Evolutionary conservation across 345 rosid species (phyloP).

Genomic region (Salix caprea): DNA sequence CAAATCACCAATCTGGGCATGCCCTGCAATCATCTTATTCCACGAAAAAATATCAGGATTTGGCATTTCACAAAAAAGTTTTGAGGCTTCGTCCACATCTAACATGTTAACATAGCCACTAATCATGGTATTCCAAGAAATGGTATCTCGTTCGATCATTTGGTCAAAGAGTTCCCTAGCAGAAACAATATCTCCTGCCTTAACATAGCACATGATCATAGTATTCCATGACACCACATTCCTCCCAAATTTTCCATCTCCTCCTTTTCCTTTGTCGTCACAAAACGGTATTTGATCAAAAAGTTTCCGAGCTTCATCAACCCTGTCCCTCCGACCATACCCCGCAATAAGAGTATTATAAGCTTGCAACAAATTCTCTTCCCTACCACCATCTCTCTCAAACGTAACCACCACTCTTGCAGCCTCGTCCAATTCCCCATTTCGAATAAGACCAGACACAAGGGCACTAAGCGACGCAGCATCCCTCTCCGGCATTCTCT

Average conservation of each 20-base stretch:
- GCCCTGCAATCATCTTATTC: constrained; percentile 66
- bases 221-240: constrained; percentile 74
- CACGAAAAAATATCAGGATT: constrained; percentile 48
- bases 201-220: constrained; percentile 67
- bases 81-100: constrained; percentile 54
- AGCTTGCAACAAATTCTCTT: constrained; percentile 46
- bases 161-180: constrained; percentile 59
- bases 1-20: constrained; percentile 41
- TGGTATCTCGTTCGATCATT: constrained; percentile 50
- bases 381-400: constrained; percentile 17
- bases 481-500: constrained; percentile 51
- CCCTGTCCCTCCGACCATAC: constrained; percentile 53
- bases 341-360: constrained; percentile 80
- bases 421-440: constrained; percentile 55
- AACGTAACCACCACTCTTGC: constrained; percentile 35
- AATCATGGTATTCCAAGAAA: constrained; percentile 80
- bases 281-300: constrained; percentile 49
- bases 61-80: constrained; percentile 50
- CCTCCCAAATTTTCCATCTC: constrained; percentile 29
- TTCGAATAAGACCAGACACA: constrained; percentile 58
- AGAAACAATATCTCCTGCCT: constrained; percentile 48
- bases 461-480: constrained; percentile 48
- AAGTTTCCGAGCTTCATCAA: constrained; percentile 51
- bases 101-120: constrained; percentile 48
- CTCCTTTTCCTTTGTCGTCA: constrained; percentile 9